Evolutionary conservation across 352 stramenopile genomes (phyloP).

Genomic region (Phytophthora ramorum): DNA sequence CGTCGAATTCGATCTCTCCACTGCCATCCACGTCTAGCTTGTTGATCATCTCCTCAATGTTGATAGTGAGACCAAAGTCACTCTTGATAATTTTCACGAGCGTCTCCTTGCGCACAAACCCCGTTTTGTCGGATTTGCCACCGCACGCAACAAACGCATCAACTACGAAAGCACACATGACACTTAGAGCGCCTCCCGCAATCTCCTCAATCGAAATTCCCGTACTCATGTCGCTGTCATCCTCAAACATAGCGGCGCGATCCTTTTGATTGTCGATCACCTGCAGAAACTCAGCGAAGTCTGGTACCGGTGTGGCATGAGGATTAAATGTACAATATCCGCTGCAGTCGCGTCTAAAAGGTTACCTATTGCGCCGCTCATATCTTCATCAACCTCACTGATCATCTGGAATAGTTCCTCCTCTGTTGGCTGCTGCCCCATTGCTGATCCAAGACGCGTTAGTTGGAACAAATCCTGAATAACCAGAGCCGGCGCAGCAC

Average conservation of each 20-base stretch:
- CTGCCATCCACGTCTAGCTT: conserved; percentile 95
- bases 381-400: conserved; percentile 89
- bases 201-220: not conserved
- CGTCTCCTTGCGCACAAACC: conserved; percentile 91
- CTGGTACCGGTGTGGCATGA: conserved; percentile 37
- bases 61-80: conserved; percentile 96
- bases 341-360: not conserved
- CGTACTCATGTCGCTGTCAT: conserved; percentile 97
- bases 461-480: not conserved
- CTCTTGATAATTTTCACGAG: conserved; percentile 96
- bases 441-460: conserved; percentile 56
- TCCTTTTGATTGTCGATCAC: conserved; percentile 99
- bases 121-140: conserved; percentile 92
- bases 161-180: conserved; percentile 49
- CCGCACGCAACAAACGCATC: conserved; percentile 97
- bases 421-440: conserved; percentile 98
- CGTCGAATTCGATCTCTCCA: conserved; percentile 96
- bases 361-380: conserved; percentile 94
- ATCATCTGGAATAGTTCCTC: conserved; percentile 99
- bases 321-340: not conserved
- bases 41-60: conserved; percentile 98
- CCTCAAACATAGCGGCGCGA: conserved; percentile 93
- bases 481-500: too few species aligned
- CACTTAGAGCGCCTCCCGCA: not conserved
- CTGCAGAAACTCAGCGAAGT: conserved; percentile 98